phyloP scores from a whole-genome alignment of 495 filamentous ascomycete genomes.

The Arthonia radiata region DNA sequence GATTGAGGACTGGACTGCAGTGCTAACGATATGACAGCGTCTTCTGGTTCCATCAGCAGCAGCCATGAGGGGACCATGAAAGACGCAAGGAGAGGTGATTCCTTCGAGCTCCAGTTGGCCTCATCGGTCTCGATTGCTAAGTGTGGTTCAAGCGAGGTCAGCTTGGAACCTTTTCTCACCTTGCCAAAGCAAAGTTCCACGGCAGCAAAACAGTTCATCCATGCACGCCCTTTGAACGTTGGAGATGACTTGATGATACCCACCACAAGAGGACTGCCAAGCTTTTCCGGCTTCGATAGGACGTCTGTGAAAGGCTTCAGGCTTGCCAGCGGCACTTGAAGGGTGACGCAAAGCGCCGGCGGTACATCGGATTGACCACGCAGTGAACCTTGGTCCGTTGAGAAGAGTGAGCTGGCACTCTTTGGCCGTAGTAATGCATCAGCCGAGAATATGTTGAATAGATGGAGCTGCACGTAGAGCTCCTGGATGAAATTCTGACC shows the following conservation, averaged over 20 bases:
- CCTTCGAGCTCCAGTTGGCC: constrained; percentile 13
- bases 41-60: constrained; percentile 9
- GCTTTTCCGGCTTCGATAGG: constrained; percentile 1
- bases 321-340: constrained; percentile 11
- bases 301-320: constrained; percentile 6
- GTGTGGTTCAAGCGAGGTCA: constrained; percentile 10
- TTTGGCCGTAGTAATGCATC: constrained; percentile 1
- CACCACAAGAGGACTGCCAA: constrained; percentile 8
- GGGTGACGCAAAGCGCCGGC: constrained; percentile 12
- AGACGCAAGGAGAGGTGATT: constrained; percentile 16
- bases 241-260: constrained; percentile 6
- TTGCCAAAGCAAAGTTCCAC: constrained; percentile 16
- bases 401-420: constrained; percentile 2
- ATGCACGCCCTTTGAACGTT: constrained; percentile 1
- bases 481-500: constrained; percentile 8
- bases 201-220: constrained; percentile 8
- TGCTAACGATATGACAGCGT: constrained; percentile 7
- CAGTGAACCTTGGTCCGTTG: constrained; percentile 4
- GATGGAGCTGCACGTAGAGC: constrained; percentile 8
- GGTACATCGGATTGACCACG: constrained; percentile 17
- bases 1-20: constrained; percentile 4
- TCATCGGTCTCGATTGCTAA: constrained; percentile 10
- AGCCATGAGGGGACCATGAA: constrained; percentile 14
- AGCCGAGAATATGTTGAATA: constrained; percentile 11
- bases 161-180: constrained; percentile 8